A percentile compares a stretch with the other conserved stretches of the same genome.
Conservation (phyloP, 371 early-diverging fungal genomes). For the Paramicrosporidium saccamoebae region DNA sequence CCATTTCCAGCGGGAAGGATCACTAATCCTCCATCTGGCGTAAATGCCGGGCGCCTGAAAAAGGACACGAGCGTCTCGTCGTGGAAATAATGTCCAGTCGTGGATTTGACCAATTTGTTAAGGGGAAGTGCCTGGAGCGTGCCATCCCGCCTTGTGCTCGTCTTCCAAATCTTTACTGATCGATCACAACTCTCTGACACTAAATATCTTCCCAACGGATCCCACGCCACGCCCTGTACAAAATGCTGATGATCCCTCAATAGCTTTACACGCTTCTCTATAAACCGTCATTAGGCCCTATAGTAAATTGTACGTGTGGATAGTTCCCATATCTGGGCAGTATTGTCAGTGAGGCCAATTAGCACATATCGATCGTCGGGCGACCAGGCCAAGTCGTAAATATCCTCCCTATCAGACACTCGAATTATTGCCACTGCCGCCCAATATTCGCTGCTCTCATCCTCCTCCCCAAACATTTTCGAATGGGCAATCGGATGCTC, state of each 20-base stretch:
- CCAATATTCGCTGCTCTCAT: slow-evolving; percentile 14
- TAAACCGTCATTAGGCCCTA: not conserved
- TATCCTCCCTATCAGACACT: slow-evolving; percentile 13
- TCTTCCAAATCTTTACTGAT: slow-evolving; percentile 8
- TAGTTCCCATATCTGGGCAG: slow-evolving; percentile 58
- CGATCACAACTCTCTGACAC: slow-evolving; percentile 76
- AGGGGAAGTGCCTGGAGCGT: slow-evolving; percentile 1
- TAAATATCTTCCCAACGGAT: slow-evolving; percentile 49
- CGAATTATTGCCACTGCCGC: slow-evolving; percentile 5
- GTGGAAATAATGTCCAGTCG: slow-evolving; percentile 14
- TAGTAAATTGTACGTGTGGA: not conserved
- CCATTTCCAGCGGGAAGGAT: slow-evolving; percentile 36
- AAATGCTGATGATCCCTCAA: slow-evolving; percentile 58
- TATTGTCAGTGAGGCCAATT: slow-evolving; percentile 68
- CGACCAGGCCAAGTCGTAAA: slow-evolving; percentile 83
- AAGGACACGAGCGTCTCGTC: slow-evolving; percentile 65
- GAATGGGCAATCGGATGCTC: slow-evolving; percentile 7
- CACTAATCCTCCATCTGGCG: slow-evolving; percentile 59
- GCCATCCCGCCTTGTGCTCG: slow-evolving; percentile 1
- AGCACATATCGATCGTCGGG: slow-evolving; percentile 51
- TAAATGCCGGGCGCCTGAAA: slow-evolving; percentile 54
- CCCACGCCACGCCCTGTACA: slow-evolving; percentile 87
- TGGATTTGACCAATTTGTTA: not conserved
- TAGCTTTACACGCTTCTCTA: slow-evolving; percentile 35
- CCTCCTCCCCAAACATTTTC: slow-evolving; percentile 7